phyloP scores from a whole-genome alignment of 257 asterid genomes.

The Perilla frutescens region DNA sequence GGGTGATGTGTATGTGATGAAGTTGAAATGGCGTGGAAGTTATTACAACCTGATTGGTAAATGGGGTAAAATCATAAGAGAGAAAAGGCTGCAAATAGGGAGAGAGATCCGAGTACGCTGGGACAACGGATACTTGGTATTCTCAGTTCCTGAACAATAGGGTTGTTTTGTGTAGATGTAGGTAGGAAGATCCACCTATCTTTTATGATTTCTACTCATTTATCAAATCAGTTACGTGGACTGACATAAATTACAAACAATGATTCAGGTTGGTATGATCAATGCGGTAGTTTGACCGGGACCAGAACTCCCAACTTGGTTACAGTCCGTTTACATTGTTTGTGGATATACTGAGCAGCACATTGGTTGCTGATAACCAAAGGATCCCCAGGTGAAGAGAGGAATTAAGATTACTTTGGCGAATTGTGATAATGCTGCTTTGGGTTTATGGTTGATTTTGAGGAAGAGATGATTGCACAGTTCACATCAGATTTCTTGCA shows the following conservation, averaged over 20 bases:
- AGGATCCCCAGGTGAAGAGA: neutral
- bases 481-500: constrained; percentile 16
- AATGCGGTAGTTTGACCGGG: constrained; percentile 29
- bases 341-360: constrained; percentile 11
- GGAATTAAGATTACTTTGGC: neutral
- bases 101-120: constrained; percentile 60
- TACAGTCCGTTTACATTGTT: constrained; percentile 32
- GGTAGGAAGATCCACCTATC: constrained; percentile 40
- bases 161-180: constrained; percentile 36
- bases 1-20: constrained; percentile 56
- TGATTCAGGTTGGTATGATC: constrained; percentile 32
- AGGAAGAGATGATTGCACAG: constrained; percentile 3
- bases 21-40: constrained; percentile 60
- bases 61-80: constrained; percentile 64
- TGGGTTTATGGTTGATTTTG: constrained; percentile 1
- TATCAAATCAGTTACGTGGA: constrained; percentile 25
- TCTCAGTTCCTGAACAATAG: constrained; percentile 55
- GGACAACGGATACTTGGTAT: constrained; percentile 60
- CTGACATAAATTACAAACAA: constrained; percentile 29
- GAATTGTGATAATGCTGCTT: constrained; percentile 4
- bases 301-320: constrained; percentile 35
- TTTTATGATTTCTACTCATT: constrained; percentile 15
- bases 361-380: neutral
- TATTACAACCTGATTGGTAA: constrained; percentile 58
- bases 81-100: constrained; percentile 57